phyloP scores from a whole-genome alignment of 345 rosid genomes.

The Eucalyptus erythrocorys region DNA sequence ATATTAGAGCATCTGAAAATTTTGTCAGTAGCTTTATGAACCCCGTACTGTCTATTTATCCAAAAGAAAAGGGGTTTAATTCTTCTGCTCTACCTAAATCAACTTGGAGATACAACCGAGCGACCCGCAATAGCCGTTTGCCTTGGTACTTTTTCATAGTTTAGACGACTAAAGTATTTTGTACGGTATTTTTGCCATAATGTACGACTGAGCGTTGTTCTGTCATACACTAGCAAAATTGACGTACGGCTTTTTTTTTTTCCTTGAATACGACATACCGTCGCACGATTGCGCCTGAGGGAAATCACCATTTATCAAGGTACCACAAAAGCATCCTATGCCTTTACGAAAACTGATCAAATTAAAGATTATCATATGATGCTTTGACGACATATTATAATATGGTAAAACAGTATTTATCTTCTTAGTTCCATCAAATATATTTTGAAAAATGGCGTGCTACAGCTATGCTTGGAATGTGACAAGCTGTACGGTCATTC shows the following conservation, averaged over 20 bases:
- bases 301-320: not conserved
- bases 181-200: not conserved
- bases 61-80: not conserved
- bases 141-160: not conserved
- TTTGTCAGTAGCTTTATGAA: not conserved
- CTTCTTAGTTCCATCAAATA: not conserved
- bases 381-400: not conserved
- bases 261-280: not conserved
- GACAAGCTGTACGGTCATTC: not conserved
- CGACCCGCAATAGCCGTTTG: not conserved
- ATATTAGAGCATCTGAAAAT: not conserved
- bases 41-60: not conserved
- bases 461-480: not conserved
- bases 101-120: not conserved
- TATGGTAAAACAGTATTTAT: not conserved
- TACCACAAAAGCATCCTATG: not conserved
- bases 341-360: not conserved
- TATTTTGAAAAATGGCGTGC: not conserved
- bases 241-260: not conserved
- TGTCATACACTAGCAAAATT: not conserved
- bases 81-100: not conserved
- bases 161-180: not conserved
- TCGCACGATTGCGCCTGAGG: not conserved
- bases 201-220: not conserved
- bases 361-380: not conserved